A percentile compares a stretch with the other conserved stretches of the same genome.
Conservation (phyloP, 768 basidiomycete species). For the Bullera alba region DNA sequence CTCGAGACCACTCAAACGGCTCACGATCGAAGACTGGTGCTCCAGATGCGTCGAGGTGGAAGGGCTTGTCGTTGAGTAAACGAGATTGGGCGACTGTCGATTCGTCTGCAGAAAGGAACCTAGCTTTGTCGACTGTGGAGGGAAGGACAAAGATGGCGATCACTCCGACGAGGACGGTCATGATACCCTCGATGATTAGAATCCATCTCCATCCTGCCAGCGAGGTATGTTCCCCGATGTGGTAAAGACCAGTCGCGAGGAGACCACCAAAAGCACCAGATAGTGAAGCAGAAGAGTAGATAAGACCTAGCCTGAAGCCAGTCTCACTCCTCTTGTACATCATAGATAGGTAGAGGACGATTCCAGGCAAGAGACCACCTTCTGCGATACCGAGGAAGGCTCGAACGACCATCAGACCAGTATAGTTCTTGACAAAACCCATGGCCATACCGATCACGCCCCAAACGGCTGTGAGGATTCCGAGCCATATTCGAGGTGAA, state of each 20-base stretch:
- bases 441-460: constrained; percentile 32
- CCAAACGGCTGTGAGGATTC: constrained; percentile 25
- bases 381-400: constrained; percentile 30
- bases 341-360: constrained; percentile 28
- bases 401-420: constrained; percentile 29
- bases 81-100: background rate
- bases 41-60: constrained; percentile 12
- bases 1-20: constrained; percentile 22
- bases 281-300: constrained; percentile 23
- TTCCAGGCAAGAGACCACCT: constrained; percentile 31
- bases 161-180: constrained; percentile 22
- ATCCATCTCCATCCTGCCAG: constrained; percentile 33
- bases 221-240: constrained; percentile 11
- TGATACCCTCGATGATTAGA: constrained; percentile 30
- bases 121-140: constrained; percentile 14
- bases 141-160: constrained; percentile 25
- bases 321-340: constrained; percentile 31
- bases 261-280: constrained; percentile 11
- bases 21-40: constrained; percentile 16
- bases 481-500: constrained; percentile 25
- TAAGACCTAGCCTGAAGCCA: constrained; percentile 23
- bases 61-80: constrained; percentile 24
- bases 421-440: constrained; percentile 24
- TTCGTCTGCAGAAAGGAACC: background rate
- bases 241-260: constrained; percentile 18